These are phyloP conservation scores for Colletotrichum plurivorum DNA, from an alignment of 2,329 filamentous ascomycete genomes.

Conservation along the genomic window DNA sequence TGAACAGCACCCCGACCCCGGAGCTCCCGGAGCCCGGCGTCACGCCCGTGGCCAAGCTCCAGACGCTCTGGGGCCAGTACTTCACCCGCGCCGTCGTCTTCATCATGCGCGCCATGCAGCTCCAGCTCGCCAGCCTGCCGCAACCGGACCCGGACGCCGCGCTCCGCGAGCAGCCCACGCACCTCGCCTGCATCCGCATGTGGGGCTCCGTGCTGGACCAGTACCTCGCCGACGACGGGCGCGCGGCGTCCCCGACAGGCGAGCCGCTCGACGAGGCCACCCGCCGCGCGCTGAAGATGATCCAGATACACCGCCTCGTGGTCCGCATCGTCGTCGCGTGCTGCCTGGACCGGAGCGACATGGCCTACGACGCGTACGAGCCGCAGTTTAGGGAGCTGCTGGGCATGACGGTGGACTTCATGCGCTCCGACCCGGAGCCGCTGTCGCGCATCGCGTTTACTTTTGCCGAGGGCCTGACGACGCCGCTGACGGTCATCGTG, in stretches of 20 bases:
- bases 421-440: slow-evolving; percentile 24
- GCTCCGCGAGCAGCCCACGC: background rate
- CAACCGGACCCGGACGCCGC: background rate
- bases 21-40: slow-evolving; percentile 21
- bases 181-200: no score
- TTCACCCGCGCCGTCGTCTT: slow-evolving; percentile 38
- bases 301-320: slow-evolving; percentile 34
- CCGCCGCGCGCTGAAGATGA: slow-evolving; percentile 30
- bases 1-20: slow-evolving; percentile 16
- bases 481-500: slow-evolving; percentile 38
- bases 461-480: slow-evolving; percentile 38
- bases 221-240: no score
- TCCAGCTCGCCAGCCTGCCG: slow-evolving; percentile 6
- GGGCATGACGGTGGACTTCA: slow-evolving; percentile 25
- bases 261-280: background rate
- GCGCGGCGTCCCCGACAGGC: no score
- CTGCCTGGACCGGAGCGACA: slow-evolving; percentile 39
- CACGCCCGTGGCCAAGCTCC: slow-evolving; percentile 11
- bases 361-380: slow-evolving; percentile 40
- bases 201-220: no score
- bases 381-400: slow-evolving; percentile 38
- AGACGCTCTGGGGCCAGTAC: slow-evolving; percentile 39
- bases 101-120: slow-evolving; percentile 31
- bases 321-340: slow-evolving; percentile 32
- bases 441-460: slow-evolving; percentile 19